phyloP scores from a whole-genome alignment of 768 basidiomycete species.

The Podaxis sp. region DNA sequence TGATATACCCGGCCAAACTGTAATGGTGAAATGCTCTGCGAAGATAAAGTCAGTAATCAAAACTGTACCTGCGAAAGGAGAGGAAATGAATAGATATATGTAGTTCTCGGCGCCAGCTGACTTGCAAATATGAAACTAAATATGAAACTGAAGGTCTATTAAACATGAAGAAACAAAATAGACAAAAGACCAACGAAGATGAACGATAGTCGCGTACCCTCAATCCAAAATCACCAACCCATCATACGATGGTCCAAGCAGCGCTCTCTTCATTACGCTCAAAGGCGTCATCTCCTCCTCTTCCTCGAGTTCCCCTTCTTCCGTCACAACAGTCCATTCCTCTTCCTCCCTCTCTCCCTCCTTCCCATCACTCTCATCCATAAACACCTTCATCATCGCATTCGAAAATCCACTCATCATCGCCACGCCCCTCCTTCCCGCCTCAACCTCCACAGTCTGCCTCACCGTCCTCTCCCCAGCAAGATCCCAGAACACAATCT shows the following conservation, averaged over 20 bases:
- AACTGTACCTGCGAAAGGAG: no score
- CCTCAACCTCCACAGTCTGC: conserved; percentile 44
- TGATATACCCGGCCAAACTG: no score
- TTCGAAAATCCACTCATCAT: conserved; percentile 71
- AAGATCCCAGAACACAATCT: conserved; percentile 76
- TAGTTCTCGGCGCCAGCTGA: no score
- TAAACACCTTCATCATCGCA: conserved; percentile 72
- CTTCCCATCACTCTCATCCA: conserved; percentile 50
- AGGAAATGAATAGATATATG: no score
- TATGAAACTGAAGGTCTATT: not conserved
- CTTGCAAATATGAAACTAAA: no score
- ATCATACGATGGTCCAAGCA: conserved; percentile 49
- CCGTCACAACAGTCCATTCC: conserved; percentile 36
- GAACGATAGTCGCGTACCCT: conserved; percentile 7
- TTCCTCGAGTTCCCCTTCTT: conserved; percentile 27
- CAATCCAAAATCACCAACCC: conserved; percentile 59
- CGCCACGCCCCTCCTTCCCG: conserved; percentile 59
- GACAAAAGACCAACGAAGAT: not conserved
- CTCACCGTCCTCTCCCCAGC: conserved; percentile 28
- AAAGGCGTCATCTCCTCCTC: conserved; percentile 37
- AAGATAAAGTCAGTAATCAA: no score
- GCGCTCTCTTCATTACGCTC: conserved; percentile 43
- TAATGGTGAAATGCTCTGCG: no score
- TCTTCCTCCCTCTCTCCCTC: conserved; percentile 30
- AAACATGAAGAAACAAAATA: not conserved